Conservation (phyloP, 495 filamentous ascomycete genomes). For the Neurospora sp. region DNA sequence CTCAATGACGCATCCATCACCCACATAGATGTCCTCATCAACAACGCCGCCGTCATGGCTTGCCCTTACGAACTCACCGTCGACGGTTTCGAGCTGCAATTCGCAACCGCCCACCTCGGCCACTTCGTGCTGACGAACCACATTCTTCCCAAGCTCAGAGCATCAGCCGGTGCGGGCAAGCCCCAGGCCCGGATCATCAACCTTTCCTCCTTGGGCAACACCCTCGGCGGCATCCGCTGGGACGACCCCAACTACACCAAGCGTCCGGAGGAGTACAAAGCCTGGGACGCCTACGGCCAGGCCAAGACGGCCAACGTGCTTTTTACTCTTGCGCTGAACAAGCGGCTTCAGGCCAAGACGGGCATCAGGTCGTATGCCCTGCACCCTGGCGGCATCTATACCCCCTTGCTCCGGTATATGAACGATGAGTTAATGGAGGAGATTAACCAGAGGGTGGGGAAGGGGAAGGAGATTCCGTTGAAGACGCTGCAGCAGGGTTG, state of each 20-base stretch:
- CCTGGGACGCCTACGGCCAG: slow-evolving; percentile 43
- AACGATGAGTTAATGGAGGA: slow-evolving; percentile 13
- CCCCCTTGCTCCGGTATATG: slow-evolving; percentile 20
- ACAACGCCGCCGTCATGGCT: slow-evolving; percentile 62
- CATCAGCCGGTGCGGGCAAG: slow-evolving; percentile 9
- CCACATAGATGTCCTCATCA: slow-evolving; percentile 55
- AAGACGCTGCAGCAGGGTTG: slow-evolving; percentile 35
- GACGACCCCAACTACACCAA: slow-evolving; percentile 41
- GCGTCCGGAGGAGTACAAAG: slow-evolving; percentile 25
- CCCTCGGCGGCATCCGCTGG: slow-evolving; percentile 33
- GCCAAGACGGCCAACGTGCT: slow-evolving; percentile 51
- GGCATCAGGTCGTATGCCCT: slow-evolving; percentile 26
- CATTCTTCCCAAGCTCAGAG: slow-evolving; percentile 38
- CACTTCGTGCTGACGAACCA: slow-evolving; percentile 50
- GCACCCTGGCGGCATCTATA: slow-evolving; percentile 37
- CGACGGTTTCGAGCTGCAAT: slow-evolving; percentile 44
- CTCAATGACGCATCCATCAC: slow-evolving; percentile 32
- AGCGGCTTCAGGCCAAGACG: slow-evolving; percentile 21
- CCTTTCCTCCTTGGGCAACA: slow-evolving; percentile 33
- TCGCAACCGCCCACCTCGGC: slow-evolving; percentile 49
- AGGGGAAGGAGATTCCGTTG: background rate
- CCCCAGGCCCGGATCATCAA: slow-evolving; percentile 22
- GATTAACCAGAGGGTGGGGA: slow-evolving; percentile 19
- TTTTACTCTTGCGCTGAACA: slow-evolving; percentile 41
- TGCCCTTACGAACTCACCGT: slow-evolving; percentile 30